Conservation (phyloP, 768 basidiomycete species). For the Lyophyllum decastes region DNA sequence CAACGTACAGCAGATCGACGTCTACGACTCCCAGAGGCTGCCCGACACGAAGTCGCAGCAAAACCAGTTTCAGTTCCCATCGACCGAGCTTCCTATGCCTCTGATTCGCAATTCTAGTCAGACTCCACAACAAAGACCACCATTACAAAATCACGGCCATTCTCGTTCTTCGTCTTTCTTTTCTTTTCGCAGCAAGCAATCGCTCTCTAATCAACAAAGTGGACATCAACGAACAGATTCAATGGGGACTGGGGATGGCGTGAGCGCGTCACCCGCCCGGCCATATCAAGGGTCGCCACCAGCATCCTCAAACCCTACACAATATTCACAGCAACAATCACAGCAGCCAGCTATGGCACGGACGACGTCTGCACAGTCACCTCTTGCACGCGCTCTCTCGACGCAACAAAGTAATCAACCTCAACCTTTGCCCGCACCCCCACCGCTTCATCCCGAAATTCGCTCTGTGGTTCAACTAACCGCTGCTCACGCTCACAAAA, state of each 20-base stretch:
- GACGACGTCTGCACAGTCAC: conserved; percentile 1
- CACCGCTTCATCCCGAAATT: conserved; percentile 77
- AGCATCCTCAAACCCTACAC: background rate
- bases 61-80: conserved; percentile 19
- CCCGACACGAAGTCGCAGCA: conserved; percentile 1
- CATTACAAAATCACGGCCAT: conserved; percentile 33
- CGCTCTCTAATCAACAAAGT: conserved; percentile 25
- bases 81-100: conserved; percentile 19
- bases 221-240: conserved; percentile 18
- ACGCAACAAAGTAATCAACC: conserved; percentile 3
- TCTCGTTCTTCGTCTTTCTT: conserved; percentile 67
- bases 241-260: conserved; percentile 9
- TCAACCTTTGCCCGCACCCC: conserved; percentile 26
- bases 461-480: conserved; percentile 76
- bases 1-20: background rate
- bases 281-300: conserved; percentile 7
- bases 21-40: background rate
- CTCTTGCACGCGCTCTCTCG: conserved; percentile 10
- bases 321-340: conserved; percentile 7
- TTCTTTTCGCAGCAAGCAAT: conserved; percentile 50
- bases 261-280: background rate
- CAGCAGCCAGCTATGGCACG: conserved; percentile 11
- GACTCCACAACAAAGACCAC: conserved; percentile 20
- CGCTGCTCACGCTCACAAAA: conserved; percentile 77
- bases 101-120: conserved; percentile 11